phyloP scores from a whole-genome alignment of 2,329 filamentous ascomycete genomes.

The Malbranchea zuffiana region DNA sequence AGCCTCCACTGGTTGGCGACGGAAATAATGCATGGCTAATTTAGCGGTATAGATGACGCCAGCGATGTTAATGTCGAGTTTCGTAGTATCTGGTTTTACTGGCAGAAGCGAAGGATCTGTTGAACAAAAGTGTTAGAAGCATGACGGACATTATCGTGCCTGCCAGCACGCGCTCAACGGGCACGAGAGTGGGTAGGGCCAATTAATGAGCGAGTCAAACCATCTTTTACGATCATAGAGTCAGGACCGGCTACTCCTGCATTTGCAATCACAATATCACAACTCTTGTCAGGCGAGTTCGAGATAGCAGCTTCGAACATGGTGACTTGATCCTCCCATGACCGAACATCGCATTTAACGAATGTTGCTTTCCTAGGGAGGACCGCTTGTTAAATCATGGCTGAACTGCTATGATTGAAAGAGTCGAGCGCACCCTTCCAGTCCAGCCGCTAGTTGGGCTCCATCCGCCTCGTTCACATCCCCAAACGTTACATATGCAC shows the following conservation, averaged over 20 bases:
- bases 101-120: constrained; percentile 11
- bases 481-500: constrained; percentile 14
- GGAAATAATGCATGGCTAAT: constrained; percentile 34
- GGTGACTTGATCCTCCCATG: constrained; percentile 24
- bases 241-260: constrained; percentile 24
- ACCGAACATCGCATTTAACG: constrained; percentile 22
- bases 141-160: neutral
- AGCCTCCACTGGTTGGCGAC: constrained; percentile 21
- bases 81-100: constrained; percentile 23
- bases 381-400: too few species aligned
- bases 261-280: constrained; percentile 26
- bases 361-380: constrained; percentile 19
- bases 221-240: constrained; percentile 19
- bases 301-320: constrained; percentile 21
- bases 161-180: neutral
- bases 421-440: constrained; percentile 7
- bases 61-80: constrained; percentile 32
- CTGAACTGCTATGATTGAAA: too few species aligned
- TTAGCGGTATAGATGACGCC: constrained; percentile 39
- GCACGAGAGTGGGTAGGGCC: neutral
- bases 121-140: neutral
- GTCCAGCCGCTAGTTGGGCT: constrained; percentile 5
- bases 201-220: constrained; percentile 8
- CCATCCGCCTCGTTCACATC: constrained; percentile 11
- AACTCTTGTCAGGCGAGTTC: constrained; percentile 20